Evolutionary conservation across 2,329 filamentous ascomycete species (phyloP).

Genomic region (Volutella citrinella): DNA sequence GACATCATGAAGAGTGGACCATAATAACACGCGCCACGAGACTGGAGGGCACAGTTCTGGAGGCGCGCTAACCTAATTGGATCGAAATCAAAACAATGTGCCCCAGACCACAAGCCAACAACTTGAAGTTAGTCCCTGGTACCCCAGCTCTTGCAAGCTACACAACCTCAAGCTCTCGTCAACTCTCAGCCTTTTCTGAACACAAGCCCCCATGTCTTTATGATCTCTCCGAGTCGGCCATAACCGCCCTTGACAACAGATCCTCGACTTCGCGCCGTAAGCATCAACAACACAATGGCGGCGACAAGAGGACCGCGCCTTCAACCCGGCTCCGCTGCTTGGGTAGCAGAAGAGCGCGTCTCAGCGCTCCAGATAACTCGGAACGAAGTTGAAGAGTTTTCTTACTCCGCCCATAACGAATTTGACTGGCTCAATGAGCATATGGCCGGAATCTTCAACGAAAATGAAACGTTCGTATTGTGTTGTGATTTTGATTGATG

Average conservation of each 20-base stretch:
- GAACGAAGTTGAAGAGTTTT: constrained; percentile 88
- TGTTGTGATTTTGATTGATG: constrained; percentile 1
- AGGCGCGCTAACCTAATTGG: constrained; percentile 31
- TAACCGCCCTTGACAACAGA: constrained; percentile 14
- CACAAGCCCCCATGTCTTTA: constrained; percentile 19
- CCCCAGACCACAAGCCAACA: constrained; percentile 21
- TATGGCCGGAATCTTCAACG: constrained; percentile 90
- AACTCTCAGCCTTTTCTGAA: constrained; percentile 13
- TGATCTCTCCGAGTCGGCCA: constrained; percentile 16
- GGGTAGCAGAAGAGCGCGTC: constrained; percentile 81
- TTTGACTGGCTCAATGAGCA: constrained; percentile 98
- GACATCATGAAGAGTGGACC: constrained; percentile 13
- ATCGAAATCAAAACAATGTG: constrained; percentile 39
- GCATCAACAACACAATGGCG: constrained; percentile 35
- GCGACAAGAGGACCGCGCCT: constrained; percentile 56
- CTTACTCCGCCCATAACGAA: constrained; percentile 88
- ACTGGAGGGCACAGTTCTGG: too few species aligned
- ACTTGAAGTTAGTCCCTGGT: too few species aligned
- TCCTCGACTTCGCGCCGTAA: too few species aligned
- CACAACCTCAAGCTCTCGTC: constrained; percentile 14
- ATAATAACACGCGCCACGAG: too few species aligned
- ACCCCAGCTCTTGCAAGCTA: constrained; percentile 17
- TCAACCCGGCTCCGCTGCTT: constrained; percentile 76
- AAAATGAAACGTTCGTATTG: constrained; percentile 70
- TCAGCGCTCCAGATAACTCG: constrained; percentile 73